Base-by-base conservation (phyloP, 2,329 filamentous ascomycete species). In the Penicillium brevicompactum region DNA sequence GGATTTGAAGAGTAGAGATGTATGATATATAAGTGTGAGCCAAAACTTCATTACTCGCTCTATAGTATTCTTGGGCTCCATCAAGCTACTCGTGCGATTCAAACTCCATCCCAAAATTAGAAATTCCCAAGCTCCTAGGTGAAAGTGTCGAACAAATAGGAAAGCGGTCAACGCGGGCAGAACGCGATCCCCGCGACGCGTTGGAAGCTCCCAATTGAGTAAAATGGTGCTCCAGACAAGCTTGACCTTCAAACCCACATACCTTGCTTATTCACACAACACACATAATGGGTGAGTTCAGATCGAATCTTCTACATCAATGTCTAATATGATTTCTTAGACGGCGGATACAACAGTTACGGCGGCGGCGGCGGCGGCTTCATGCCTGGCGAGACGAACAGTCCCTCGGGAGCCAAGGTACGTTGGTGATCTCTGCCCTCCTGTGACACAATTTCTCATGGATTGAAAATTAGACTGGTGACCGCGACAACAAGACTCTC, bases 401-500 rank as follows among this genome's bases (percentile, higher is more conserved):
- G 82, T 74, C 74, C 79, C 24, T 67, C 75, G 5, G 72, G 70
- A 49, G 73, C 72, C 63, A 78, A 71, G 69, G 76, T 77, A 70
- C 41, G 31, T n/a, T 45, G 4, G 49, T 22, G 8, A 46, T 41
- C 10, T 2, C 14, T 10, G 3, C 9, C 5, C 22, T 2, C 18
- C 7, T 9, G 4, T 14, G 16, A 10, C 43, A 16, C 4, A 9
- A 46, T 8, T 10, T 14, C 22, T 45, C 55, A 14, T 37, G 2
- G 13, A 41, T 55, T 13, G n/a, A 10, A 37, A 37, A 6, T 0
- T 31, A 64, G 58, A 58, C 47, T 46, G 61, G 65, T 57, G 89
- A 89, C 72, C 82, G 84, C 64, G 90, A 95, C 75, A 91, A 97
- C 67, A 65, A 65, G 49, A 92, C 91, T 18, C 84, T 99, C 49